phyloP scores from a whole-genome alignment of 176 grass and related monocot genomes.

The Luzula sylvatica region DNA sequence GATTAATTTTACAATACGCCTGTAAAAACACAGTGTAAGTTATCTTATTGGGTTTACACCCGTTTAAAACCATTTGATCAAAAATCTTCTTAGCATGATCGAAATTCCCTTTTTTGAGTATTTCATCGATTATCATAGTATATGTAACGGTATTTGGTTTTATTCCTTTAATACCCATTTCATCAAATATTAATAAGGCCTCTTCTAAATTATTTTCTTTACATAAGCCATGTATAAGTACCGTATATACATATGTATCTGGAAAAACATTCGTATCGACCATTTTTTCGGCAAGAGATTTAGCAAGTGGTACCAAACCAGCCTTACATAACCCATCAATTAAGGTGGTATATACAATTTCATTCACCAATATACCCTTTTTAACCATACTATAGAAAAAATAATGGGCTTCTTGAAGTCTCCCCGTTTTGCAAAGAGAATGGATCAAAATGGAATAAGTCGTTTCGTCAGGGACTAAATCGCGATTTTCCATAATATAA shows the following conservation, averaged over 20 bases:
- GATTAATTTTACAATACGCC: slow-evolving; percentile 50
- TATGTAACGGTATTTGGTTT: slow-evolving; percentile 50
- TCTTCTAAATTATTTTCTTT: slow-evolving; percentile 57
- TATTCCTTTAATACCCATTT: slow-evolving; percentile 49
- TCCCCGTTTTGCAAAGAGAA: slow-evolving; percentile 62
- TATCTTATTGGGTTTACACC: slow-evolving; percentile 47
- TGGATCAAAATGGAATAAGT: slow-evolving; percentile 44
- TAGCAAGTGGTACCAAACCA: slow-evolving; percentile 37
- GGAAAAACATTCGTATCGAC: slow-evolving; percentile 32
- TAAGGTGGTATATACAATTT: slow-evolving; percentile 48
- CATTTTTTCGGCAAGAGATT: slow-evolving; percentile 48
- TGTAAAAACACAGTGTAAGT: slow-evolving; percentile 75
- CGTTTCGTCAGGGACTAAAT: slow-evolving; percentile 43
- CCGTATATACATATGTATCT: slow-evolving; percentile 68
- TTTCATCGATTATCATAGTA: slow-evolving; percentile 70
- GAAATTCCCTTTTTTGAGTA: slow-evolving; percentile 58
- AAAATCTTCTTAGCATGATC: slow-evolving; percentile 54
- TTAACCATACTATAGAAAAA: slow-evolving; percentile 33
- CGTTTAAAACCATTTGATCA: slow-evolving; percentile 42
- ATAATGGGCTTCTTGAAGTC: slow-evolving; percentile 53
- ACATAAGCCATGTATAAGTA: slow-evolving; percentile 66
- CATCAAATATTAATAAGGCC: slow-evolving; percentile 50
- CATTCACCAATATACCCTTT: slow-evolving; percentile 41
- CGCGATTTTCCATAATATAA: slow-evolving; percentile 64
- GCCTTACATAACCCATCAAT: slow-evolving; percentile 74